Base-by-base conservation (phyloP, 495 filamentous ascomycete species). In the Neurospora hispaniola region DNA sequence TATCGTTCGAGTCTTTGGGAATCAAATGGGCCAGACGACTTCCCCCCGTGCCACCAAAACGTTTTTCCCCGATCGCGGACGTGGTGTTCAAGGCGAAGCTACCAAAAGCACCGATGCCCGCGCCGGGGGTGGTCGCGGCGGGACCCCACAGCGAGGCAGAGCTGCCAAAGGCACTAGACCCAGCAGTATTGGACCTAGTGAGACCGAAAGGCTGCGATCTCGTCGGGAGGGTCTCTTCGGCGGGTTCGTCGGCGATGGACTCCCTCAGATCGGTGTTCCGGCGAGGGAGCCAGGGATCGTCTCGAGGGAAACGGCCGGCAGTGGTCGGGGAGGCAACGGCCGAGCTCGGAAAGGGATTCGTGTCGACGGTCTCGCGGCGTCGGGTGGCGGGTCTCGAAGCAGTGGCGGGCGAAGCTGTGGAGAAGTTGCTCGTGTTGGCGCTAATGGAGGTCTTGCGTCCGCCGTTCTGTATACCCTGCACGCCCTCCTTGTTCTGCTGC, bases 321-420 rank as follows among this genome's bases (percentile, higher is more conserved):
- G 79, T 82, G 6, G 84, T 80, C n/a, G 90, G 85, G 9, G 89
- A 86, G 14, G 83, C 78, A 39, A 87, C 70, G n/a, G 79, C 78
- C 11, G 71, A 76, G 23, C 85, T 84, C 71, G 89, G 87, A 79
- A 91, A 88, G 20, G 88, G 85, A 76, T 92, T 89, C 42, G 91
- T 90, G 75, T 98, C 96, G 39, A 88, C 87, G n/a, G 94, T 94
- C 81, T 97, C 94, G 72, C 96, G 90, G 77, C 94, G 91, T 71
- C 95, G 88, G 31, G 87, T 89, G 18, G 88, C 84, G 7, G 94
- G 93, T 71, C 95, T 90, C 46, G 84, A 83, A 31, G 85, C 83
- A 42, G 87, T 85, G 12, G 87, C 90, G 16, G 94, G 93, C 20
- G 90, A 90, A 9, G 85, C 81, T 16, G 86, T 77, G 12, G 85